Evolutionary conservation across 805 yeast species (phyloP), one percentile per base, ranked within the genome.

Genomic region (Saccharomyces paradoxus): DNA sequence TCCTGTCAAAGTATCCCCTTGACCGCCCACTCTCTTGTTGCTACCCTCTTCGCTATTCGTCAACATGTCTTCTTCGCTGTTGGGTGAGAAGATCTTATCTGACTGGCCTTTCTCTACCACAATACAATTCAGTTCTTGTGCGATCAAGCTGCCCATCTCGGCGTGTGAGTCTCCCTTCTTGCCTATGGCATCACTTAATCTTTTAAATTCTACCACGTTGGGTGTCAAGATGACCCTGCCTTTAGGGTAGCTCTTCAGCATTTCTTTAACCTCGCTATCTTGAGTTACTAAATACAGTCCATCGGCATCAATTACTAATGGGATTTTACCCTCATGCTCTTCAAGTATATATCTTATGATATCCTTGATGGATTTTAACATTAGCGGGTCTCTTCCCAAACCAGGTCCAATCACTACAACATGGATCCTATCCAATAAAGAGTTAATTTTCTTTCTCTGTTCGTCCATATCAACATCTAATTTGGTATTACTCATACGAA

Each of bases 341-440:
- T 81, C 82, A 44, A 64, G 53, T 7, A 67, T 56, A 32, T 56
- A 55, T 50, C 74, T 74, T 47, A 90, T 75, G 22, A 89, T 77
- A 30, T 75, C 65, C n/a, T 76, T 76, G 55, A 86, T 76, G 1
- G 86, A 78, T 50, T 77, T 74, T 52, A 85, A 69, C 89, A 89
- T 85, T 37, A 79, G 63, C 4, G 71, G 69, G 66, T 90, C 96
- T 50, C 99, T 75, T 0, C 99, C 99, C 55, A 91, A 78, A 0
- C 98, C 99, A 0, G 98, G 98, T 0, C 98, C 98, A 41, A 92
- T 77, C 1, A 94, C 88, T 28, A 90, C 82, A 7, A 84, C 87
- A 63, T 92, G 96, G 56, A 89, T 80, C 49, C 95, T 72, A 41
- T 77, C 75, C 41, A 92, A 70, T 24, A 91, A 63, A 0, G 73